Base-by-base conservation (phyloP, 2,329 filamentous ascomycete species). In the Torrubiella hemipterigena region DNA sequence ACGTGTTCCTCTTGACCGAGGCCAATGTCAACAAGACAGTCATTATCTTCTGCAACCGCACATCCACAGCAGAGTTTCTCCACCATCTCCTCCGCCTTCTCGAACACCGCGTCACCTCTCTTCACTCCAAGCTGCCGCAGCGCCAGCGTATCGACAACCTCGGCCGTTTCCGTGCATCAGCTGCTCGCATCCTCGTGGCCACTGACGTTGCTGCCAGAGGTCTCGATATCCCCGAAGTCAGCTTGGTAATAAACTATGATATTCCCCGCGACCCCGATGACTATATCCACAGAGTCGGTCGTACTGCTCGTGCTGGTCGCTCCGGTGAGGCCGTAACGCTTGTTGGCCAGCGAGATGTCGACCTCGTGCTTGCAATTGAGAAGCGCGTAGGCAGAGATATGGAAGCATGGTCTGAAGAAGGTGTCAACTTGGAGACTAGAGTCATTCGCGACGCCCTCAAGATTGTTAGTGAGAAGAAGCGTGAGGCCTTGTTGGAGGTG, bases 21-120 rank as follows among this genome's bases (percentile, higher is more conserved):
- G 64, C 56, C 39, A 95, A 95, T 54, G 52, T 70, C 21, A 63
- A 73, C 24, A 89, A 83, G 58, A 80, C 81, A 1, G 69, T 79
- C 47, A 95, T 98, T 48, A 77, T 98, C 38, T 98, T 98, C 63
- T 87, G 81, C 65, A 98, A 98, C 59, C 76, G 85, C 29, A 93
- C 86, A 2, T 69, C 76, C 32, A 95, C 89, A 1, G 89, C 91
- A 8, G 83, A 89, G 43, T 76, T 91, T 36, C 69, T 98, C 5
- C 86, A 95, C 49, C 84, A 94, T 50, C 70, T 93, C 34, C 70
- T 98, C 10, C 80, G 86, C 19, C 67, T 87, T 7, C 76, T 98
- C 12, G 77, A 79, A 22, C 91, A 98, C 63, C 77, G 86, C 32
- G 86, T 95, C 22, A 95, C 91, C 2, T 80, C 87, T 2, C 67